phyloP scores from a whole-genome alignment of 495 filamentous ascomycete species.

The Halenospora varia region DNA sequence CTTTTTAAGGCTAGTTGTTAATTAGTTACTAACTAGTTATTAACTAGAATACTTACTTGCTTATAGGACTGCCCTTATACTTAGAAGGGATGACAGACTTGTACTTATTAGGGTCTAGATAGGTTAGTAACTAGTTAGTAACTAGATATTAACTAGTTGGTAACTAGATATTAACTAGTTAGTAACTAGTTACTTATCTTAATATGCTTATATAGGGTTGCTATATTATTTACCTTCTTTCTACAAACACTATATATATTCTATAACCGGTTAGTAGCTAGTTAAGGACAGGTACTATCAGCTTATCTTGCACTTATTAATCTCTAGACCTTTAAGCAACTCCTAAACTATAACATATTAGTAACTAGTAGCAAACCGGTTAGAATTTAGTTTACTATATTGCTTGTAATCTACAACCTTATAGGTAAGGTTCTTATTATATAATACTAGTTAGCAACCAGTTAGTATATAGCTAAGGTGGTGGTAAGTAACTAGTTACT shows the following conservation, averaged over 20 bases:
- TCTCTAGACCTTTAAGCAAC: background rate
- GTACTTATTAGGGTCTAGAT: background rate
- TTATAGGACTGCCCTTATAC: background rate
- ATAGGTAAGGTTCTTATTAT: too few relatives aligned
- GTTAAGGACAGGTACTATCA: background rate
- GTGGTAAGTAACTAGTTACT: too few relatives aligned
- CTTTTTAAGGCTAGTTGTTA: background rate
- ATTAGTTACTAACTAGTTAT: background rate
- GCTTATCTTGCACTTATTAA: background rate
- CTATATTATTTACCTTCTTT: background rate
- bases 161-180: background rate
- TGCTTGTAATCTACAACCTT: too few relatives aligned
- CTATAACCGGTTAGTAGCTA: background rate
- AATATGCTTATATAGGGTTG: background rate
- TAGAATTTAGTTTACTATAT: too few relatives aligned
- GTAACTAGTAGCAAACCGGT: too few relatives aligned
- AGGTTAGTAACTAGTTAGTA: background rate
- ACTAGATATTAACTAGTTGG: background rate
- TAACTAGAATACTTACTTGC: background rate
- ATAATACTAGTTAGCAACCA: too few relatives aligned
- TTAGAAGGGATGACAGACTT: background rate
- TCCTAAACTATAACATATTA: background rate
- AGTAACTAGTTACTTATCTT: background rate
- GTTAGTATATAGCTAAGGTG: too few relatives aligned
- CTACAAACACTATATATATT: background rate